Base-by-base conservation (phyloP, 2,329 filamentous ascomycete genomes). In the Aspergillus quadrilineatus region DNA sequence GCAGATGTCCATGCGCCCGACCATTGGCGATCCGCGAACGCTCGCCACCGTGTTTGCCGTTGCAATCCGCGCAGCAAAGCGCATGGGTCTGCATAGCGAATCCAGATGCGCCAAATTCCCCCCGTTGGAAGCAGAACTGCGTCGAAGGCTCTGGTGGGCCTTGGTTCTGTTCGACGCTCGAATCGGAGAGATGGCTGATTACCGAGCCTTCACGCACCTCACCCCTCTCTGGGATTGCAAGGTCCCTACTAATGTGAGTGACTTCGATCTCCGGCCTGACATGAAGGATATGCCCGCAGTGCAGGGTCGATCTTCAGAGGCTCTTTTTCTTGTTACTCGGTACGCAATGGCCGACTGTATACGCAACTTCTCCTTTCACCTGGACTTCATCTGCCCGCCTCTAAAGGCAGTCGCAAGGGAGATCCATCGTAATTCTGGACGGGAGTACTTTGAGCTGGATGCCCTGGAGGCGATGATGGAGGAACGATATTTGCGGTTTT, bases 131-230 rank as follows among this genome's bases (percentile, higher is more conserved):
- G 81, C 84, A 3, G 88, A 90, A 72, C 82, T 89, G 71, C 82
- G 87, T n/a, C 82, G 88, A 49, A 80, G 88, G 37, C 74, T 91
- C 1, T 90, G 87, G 88, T 91, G 87, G 87, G 83, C 85, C 32
- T 77, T 92, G 14, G 79, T 87, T 12, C 77, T 84, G 28, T 87
- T 89, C 61, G 89, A 92, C 69, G 79, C 82, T 58, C 85, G 88
- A 22, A 82, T 89, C 37, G 81, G 85, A 55, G 88, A 90, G 68
- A 82, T 90, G 70, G 81, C 84, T 3, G 82, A 83, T 48, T 83
- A 66, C 54, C 76, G 71, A 58, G 64, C 63, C 8, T 57, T 68
- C 1, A 67, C 62, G 9, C 8, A 37, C 2, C 56, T 81, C 12
- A 59, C 60, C 58, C 77, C 78, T 1, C 75, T 70, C 1, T 81